A percentile compares a stretch with the other conserved stretches of the same genome.
These are phyloP conservation scores for Candida maris DNA, from an alignment of 805 yeast species.

Conservation along the genomic window DNA sequence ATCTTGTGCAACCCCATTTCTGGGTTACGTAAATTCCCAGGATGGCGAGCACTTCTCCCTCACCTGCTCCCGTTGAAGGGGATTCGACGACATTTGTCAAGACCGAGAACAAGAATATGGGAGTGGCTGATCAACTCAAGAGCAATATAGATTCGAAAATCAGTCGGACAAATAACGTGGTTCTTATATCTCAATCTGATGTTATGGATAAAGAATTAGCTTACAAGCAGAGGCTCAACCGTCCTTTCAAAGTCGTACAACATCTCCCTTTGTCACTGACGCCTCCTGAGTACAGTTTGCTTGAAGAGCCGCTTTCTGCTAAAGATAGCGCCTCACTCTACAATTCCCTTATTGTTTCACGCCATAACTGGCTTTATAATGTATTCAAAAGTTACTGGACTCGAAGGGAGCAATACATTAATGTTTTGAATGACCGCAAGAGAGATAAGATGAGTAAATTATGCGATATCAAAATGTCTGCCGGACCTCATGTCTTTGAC, in stretches of 20 bases:
- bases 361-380: conserved; percentile 61
- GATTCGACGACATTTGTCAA: too few species aligned
- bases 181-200: conserved; percentile 29
- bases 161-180: conserved; percentile 24
- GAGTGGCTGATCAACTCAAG: conserved; percentile 6
- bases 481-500: conserved; percentile 84
- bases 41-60: background rate
- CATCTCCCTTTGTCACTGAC: conserved; percentile 65
- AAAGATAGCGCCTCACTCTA: conserved; percentile 72
- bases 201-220: conserved; percentile 29
- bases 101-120: background rate
- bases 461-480: conserved; percentile 64
- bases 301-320: conserved; percentile 64
- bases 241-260: conserved; percentile 66
- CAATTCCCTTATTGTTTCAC: conserved; percentile 67
- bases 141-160: conserved; percentile 10
- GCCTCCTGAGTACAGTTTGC: conserved; percentile 58
- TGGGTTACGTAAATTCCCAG: too few species aligned
- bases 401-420: conserved; percentile 43
- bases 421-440: conserved; percentile 42
- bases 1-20: too few species aligned
- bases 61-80: background rate
- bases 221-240: conserved; percentile 27
- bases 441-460: conserved; percentile 87
- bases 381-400: conserved; percentile 80